Base-by-base conservation (phyloP, 164 flowering plant species). In the Houttuynia cordata region DNA sequence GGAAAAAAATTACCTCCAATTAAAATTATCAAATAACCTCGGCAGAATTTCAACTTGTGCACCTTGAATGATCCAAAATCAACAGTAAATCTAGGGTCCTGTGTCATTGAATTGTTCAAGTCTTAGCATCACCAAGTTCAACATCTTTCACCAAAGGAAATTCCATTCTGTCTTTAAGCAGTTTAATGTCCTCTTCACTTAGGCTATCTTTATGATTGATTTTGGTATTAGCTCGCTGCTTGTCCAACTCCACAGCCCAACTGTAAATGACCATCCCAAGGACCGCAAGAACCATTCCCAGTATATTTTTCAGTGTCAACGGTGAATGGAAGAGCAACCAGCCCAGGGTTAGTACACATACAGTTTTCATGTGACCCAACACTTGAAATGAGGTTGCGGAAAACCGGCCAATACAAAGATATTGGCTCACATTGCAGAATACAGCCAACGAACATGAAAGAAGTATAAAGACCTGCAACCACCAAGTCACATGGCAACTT, bases 361-460 rank as follows among this genome's bases (percentile, higher is more conserved):
- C 79, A 19, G 84, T 80, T 68, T 80, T 80, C 72, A 80, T 74
- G 74, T 80, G 81, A 30, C 84, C 84, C 40, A 80, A 71, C 64
- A 80, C 81, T 67, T 80, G 84, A 67, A 78, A 80, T 24, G 84
- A 78, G 21, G 73, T 77, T 19, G 84, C 81, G 39, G 84, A 80
- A 72, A 80, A 78, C 59, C 80, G 76, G 53, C 84, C 84, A 39
- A 80, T 80, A 67, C 80, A 79, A 23, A 80, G 74, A 56, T 78
- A 80, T 50, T 78, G 80, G 59, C 84, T 80, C 63, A 80, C 71
- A 66, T 80, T 80, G 66, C 80, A 79, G 53, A 80, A 78, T 51
- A 80, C 84, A 8, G 84, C 79, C 39, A 80, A 70, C 25, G 74
- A 40, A 65, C 84, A 80, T 22, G 84, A 80, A 13, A 78, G 70